A percentile compares a stretch with the other conserved stretches of the same genome.
Conservation (phyloP, 1,284 basidiomycete species). For the Ganoderma resinaceum region DNA sequence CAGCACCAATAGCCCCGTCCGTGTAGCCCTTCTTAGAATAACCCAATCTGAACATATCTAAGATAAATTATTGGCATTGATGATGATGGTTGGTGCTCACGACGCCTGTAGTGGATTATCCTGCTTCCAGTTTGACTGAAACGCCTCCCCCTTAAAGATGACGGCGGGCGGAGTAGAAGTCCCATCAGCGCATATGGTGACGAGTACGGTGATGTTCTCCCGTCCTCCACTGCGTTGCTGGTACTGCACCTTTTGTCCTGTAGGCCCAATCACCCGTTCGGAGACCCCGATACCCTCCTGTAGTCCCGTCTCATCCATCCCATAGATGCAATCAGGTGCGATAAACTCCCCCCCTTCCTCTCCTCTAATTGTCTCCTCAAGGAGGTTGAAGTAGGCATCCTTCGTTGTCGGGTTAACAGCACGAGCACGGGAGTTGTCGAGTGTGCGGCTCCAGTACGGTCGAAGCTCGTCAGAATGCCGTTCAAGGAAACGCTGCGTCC, state of each 20-base stretch:
- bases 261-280: conserved; percentile 12
- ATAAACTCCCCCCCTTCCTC: conserved; percentile 28
- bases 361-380: conserved; percentile 31
- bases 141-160: conserved; percentile 49
- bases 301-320: conserved; percentile 46
- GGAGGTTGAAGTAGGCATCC: conserved; percentile 20
- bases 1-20: not conserved
- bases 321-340: conserved; percentile 38
- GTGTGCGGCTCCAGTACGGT: not conserved
- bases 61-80: too few relatives aligned
- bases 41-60: conserved; percentile 6
- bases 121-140: conserved; percentile 43
- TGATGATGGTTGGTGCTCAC: too few relatives aligned
- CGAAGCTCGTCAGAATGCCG: not conserved
- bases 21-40: not conserved
- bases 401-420: not conserved
- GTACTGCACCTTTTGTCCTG: conserved; percentile 37
- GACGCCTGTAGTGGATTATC: conserved; percentile 46
- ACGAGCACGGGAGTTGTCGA: not conserved
- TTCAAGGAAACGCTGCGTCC: conserved; percentile 36
- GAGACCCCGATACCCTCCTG: conserved; percentile 23
- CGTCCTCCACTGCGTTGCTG: conserved; percentile 40
- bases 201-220: conserved; percentile 49
- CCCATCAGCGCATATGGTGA: conserved; percentile 48
- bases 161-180: conserved; percentile 34